These are phyloP conservation scores for Pholiota molesta DNA, from an alignment of 768 basidiomycete genomes.

Conservation along the genomic window DNA sequence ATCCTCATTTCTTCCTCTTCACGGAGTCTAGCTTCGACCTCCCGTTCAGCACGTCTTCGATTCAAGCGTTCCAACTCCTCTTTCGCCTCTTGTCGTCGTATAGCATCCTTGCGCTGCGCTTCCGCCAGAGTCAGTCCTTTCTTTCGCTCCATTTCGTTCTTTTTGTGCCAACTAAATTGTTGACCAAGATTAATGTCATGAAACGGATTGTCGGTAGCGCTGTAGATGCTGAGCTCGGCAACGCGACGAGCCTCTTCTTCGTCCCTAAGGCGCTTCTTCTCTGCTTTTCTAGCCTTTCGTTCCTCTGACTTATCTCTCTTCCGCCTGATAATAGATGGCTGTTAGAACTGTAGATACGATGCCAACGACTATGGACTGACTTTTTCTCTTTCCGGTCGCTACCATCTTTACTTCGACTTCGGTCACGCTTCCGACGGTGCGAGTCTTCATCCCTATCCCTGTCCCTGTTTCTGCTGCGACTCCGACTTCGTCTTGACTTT, in stretches of 20 bases:
- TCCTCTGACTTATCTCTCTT: constrained; percentile 90
- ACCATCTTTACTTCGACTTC: constrained; percentile 41
- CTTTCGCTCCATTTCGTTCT: constrained; percentile 94
- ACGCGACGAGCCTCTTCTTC: constrained; percentile 92
- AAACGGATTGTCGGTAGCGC: constrained; percentile 96
- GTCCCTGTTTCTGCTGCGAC: constrained; percentile 32
- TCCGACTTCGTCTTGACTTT: constrained; percentile 33
- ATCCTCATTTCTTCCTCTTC: constrained; percentile 94
- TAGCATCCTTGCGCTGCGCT: constrained; percentile 74
- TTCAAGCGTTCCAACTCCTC: constrained; percentile 95
- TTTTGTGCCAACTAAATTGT: constrained; percentile 99
- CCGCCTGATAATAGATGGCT: constrained; percentile 46
- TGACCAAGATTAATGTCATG: constrained; percentile 96
- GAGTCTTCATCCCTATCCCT: constrained; percentile 27
- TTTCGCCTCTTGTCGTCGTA: constrained; percentile 87
- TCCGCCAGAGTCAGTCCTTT: constrained; percentile 80
- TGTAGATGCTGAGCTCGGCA: constrained; percentile 95
- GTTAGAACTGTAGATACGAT: constrained; percentile 14
- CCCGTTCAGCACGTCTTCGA: constrained; percentile 86
- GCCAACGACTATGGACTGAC: constrained; percentile 30
- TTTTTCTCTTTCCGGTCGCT: constrained; percentile 48
- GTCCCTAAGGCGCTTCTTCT: constrained; percentile 80
- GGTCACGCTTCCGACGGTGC: constrained; percentile 24
- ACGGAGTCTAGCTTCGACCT: constrained; percentile 82
- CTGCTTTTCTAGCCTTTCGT: constrained; percentile 80